Evolutionary conservation across 768 basidiomycete species (phyloP).

Genomic region (Pulveroboletus sp.): DNA sequence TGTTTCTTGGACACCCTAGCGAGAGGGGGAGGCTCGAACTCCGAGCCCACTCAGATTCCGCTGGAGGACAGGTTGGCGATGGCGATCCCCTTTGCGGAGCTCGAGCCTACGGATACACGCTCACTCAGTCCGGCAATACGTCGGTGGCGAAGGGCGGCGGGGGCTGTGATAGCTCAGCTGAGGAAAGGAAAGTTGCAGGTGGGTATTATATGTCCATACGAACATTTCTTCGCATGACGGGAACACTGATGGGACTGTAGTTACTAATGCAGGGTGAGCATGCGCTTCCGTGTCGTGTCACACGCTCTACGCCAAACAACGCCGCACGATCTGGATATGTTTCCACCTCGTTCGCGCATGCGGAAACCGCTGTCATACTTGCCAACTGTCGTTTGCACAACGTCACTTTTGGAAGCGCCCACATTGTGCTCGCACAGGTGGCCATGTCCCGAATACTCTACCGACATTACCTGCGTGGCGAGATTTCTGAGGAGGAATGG

Average conservation of each 20-base stretch:
- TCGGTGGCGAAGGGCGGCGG: conserved; percentile 46
- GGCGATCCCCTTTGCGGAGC: conserved; percentile 35
- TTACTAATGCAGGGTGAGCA: conserved; percentile 40
- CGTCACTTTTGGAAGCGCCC: conserved; percentile 49
- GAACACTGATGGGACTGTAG: neutral
- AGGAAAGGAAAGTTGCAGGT: conserved; percentile 37
- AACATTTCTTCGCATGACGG: neutral
- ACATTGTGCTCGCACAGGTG: conserved; percentile 47
- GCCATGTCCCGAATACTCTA: conserved; percentile 49
- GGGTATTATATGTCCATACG: neutral
- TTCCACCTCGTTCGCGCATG: conserved; percentile 22
- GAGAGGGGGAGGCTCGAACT: neutral
- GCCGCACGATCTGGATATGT: conserved; percentile 34
- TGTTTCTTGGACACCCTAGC: conserved; percentile 43
- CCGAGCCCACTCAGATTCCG: conserved; percentile 14
- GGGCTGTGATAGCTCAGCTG: conserved; percentile 32
- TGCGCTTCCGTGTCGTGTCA: conserved; percentile 43
- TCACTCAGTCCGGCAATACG: conserved; percentile 33
- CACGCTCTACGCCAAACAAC: conserved; percentile 30
- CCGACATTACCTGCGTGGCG: conserved; percentile 41
- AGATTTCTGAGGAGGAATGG: conserved; percentile 51
- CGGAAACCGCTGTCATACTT: conserved; percentile 31
- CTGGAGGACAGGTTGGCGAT: conserved; percentile 40
- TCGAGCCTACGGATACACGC: conserved; percentile 29
- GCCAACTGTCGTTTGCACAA: conserved; percentile 37